Conservation (phyloP, 1,284 basidiomycete genomes). For the Polyporus tsugae region DNA sequence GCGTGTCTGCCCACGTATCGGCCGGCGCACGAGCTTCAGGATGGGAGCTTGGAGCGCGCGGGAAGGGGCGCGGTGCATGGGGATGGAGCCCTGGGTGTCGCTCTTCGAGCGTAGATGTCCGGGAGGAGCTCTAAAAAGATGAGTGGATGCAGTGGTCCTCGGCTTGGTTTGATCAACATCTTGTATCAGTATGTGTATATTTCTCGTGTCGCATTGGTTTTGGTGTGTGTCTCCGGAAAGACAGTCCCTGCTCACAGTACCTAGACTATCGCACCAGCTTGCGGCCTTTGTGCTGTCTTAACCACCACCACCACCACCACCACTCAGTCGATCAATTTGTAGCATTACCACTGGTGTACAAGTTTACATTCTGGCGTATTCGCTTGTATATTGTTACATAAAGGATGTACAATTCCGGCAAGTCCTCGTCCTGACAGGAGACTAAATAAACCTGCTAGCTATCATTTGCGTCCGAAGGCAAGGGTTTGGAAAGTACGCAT, state of each 20-base stretch:
- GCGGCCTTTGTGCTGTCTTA: not conserved
- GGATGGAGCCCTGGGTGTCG: not conserved
- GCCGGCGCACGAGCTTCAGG: slow-evolving; percentile 84
- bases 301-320: not conserved
- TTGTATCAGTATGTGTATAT: slow-evolving; percentile 3
- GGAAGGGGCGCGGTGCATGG: slow-evolving; percentile 17
- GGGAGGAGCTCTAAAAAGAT: not conserved
- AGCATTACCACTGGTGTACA: not conserved
- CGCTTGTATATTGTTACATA: not conserved
- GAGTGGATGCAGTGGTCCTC: not conserved
- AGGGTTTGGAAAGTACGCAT: too few species aligned
- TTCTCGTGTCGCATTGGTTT: not conserved
- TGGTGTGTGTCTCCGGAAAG: not conserved
- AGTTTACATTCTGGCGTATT: not conserved
- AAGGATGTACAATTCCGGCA: not conserved
- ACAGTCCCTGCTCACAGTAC: not conserved
- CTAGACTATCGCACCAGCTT: not conserved
- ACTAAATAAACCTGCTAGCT: too few species aligned
- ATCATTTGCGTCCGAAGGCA: too few species aligned
- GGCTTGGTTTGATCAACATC: not conserved
- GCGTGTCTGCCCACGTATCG: slow-evolving; percentile 52
- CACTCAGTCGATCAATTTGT: not conserved
- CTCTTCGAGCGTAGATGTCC: not conserved
- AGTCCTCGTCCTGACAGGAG: too few species aligned
- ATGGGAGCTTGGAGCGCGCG: slow-evolving; percentile 80